Conservation (phyloP, 2,329 filamentous ascomycete genomes). For the Penicillium frequentans region DNA sequence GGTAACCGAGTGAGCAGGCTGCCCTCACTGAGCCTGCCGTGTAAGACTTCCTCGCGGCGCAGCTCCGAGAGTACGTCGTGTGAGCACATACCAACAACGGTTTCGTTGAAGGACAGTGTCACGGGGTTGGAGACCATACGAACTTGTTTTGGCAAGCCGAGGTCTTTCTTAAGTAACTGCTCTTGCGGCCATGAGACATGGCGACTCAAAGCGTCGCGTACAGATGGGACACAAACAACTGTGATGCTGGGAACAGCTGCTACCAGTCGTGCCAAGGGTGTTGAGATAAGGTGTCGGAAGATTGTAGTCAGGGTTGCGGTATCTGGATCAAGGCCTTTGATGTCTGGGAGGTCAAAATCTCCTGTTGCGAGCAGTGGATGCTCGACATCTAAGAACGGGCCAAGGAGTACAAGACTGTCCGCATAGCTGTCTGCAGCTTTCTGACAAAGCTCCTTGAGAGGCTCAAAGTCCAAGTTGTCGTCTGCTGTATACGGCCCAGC, state of each 20-base stretch:
- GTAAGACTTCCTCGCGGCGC: constrained; percentile 68
- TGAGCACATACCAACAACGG: constrained; percentile 74
- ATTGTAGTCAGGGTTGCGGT: constrained; percentile 76
- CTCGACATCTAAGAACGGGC: constrained; percentile 88
- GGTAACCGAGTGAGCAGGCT: constrained; percentile 71
- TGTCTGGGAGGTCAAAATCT: constrained; percentile 73
- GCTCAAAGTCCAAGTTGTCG: constrained; percentile 86
- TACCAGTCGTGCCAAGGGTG: constrained; percentile 69
- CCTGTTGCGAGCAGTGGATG: constrained; percentile 82
- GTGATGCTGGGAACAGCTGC: constrained; percentile 72
- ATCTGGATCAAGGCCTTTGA: constrained; percentile 69
- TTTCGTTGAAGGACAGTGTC: constrained; percentile 84
- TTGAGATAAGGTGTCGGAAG: constrained; percentile 77
- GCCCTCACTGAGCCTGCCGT: constrained; percentile 55
- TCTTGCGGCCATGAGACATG: constrained; percentile 87
- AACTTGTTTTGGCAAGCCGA: constrained; percentile 75
- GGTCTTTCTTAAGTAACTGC: constrained; percentile 66
- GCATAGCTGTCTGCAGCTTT: constrained; percentile 72
- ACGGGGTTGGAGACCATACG: constrained; percentile 87
- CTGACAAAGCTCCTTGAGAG: constrained; percentile 76
- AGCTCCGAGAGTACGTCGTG: constrained; percentile 85
- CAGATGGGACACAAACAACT: constrained; percentile 79
- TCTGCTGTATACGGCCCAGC: constrained; percentile 91
- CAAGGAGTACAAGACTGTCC: constrained; percentile 76
- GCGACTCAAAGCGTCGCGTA: constrained; percentile 77